A percentile compares a stretch with the other conserved stretches of the same genome.
Conservation (phyloP, 306 rosid species). For the Betula pendula region DNA sequence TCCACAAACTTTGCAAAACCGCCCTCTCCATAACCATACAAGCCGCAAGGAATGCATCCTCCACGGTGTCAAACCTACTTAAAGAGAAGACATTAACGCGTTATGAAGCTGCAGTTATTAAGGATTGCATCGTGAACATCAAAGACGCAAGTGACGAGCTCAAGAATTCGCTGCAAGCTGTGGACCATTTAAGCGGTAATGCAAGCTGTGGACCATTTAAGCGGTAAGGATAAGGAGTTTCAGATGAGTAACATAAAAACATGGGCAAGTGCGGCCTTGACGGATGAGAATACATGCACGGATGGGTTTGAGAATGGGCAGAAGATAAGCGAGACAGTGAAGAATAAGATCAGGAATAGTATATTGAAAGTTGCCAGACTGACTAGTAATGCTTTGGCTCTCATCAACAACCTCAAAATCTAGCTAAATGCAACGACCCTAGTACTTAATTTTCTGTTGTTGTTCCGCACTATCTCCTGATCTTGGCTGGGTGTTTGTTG, state of each 20-base stretch:
- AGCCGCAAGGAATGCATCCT: background rate
- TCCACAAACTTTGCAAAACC: conserved; percentile 3
- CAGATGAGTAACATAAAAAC: conserved; percentile 41
- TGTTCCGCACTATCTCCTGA: too few relatives aligned
- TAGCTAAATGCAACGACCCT: too few relatives aligned
- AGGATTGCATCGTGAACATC: conserved; percentile 15
- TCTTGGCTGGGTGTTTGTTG: too few relatives aligned
- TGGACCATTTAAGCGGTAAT: too few relatives aligned
- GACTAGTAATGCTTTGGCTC: conserved; percentile 56
- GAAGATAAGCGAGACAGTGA: conserved; percentile 26
- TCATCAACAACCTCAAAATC: conserved; percentile 27
- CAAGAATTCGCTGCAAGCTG: conserved; percentile 27
- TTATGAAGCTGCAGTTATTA: background rate
- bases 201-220: too few relatives aligned
- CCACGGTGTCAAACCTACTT: background rate
- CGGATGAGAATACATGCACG: conserved; percentile 43
- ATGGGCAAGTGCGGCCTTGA: conserved; percentile 46
- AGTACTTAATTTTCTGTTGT: too few relatives aligned
- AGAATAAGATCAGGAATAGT: conserved; percentile 14
- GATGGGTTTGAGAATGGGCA: conserved; percentile 39
- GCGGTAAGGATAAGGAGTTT: conserved; percentile 20
- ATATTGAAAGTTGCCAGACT: conserved; percentile 31
- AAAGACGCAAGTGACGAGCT: conserved; percentile 32
- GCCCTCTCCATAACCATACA: conserved; percentile 5
- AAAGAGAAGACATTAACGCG: background rate